Conservation (phyloP, 495 filamentous ascomycete species). For the Clohesyomyces aquaticus region DNA sequence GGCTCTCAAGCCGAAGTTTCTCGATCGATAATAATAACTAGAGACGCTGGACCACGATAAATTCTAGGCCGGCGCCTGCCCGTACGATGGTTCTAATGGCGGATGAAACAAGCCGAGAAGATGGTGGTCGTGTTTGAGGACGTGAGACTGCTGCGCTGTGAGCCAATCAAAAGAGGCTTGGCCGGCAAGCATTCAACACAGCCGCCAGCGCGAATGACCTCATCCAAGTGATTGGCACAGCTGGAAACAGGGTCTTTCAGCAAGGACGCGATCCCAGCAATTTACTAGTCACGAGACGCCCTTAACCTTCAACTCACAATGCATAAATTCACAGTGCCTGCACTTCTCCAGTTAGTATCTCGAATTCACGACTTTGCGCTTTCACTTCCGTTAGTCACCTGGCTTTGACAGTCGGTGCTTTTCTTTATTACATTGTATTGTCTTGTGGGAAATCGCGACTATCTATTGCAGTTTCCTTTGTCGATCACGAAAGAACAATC, state of each 20-base stretch:
- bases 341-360: neutral
- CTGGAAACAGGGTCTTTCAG: conserved; percentile 1
- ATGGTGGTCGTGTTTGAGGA: conserved; percentile 26
- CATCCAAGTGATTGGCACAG: conserved; percentile 32
- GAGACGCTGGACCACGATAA: neutral
- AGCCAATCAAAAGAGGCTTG: conserved; percentile 23
- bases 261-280: conserved; percentile 20
- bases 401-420: conserved; percentile 28
- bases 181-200: conserved; percentile 3
- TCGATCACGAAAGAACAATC: conserved; percentile 28
- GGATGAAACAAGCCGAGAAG: conserved; percentile 33
- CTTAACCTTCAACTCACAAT: neutral
- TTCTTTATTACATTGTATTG: conserved; percentile 16
- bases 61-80: conserved; percentile 14
- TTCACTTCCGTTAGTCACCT: conserved; percentile 14
- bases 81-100: conserved; percentile 8
- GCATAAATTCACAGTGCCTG: conserved; percentile 4
- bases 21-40: neutral
- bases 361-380: conserved; percentile 7
- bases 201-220: conserved; percentile 24
- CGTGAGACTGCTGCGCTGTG: conserved; percentile 1
- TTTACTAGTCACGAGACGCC: neutral
- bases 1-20: conserved; percentile 5
- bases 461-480: conserved; percentile 22
- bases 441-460: conserved; percentile 3